phyloP scores from a whole-genome alignment of 2,329 filamentous ascomycete genomes.

The Knufia petricola region DNA sequence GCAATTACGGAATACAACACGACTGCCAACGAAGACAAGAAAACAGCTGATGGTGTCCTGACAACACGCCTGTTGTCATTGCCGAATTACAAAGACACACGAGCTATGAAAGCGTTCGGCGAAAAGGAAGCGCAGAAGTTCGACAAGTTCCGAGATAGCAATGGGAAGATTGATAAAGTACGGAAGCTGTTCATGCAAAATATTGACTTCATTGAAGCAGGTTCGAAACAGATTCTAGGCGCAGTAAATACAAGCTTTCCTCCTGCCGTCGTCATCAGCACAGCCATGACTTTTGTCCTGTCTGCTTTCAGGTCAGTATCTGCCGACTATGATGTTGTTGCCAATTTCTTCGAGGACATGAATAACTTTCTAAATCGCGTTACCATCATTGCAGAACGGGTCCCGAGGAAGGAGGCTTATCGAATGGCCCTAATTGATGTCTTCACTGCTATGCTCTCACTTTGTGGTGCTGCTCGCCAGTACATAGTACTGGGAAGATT shows the following conservation, averaged over 20 bases:
- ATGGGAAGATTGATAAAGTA: conserved; percentile 12
- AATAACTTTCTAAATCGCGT: conserved; percentile 12
- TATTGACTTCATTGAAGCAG: conserved; percentile 9
- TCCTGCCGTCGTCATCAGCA: conserved; percentile 11
- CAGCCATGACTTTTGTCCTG: conserved; percentile 13
- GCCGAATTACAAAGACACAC: too few species aligned
- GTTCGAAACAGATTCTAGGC: conserved; percentile 8
- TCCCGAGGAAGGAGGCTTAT: conserved; percentile 10
- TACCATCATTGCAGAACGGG: conserved; percentile 10
- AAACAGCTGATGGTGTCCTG: too few species aligned
- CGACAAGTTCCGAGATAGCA: conserved; percentile 10
- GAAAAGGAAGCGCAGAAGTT: conserved; percentile 8
- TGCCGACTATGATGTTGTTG: conserved; percentile 13
- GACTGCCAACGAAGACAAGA: too few species aligned
- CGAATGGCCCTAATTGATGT: conserved; percentile 12
- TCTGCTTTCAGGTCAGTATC: conserved; percentile 10
- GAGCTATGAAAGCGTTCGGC: conserved; percentile 10
- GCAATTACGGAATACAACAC: too few species aligned
- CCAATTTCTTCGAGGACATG: conserved; percentile 15
- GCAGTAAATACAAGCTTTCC: conserved; percentile 12
- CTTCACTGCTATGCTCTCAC: conserved; percentile 11
- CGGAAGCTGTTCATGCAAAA: conserved; percentile 10
- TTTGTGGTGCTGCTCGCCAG: conserved; percentile 13
- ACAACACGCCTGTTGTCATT: too few species aligned
- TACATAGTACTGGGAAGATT: conserved; percentile 12